Base-by-base conservation (phyloP, 2,329 filamentous ascomycete genomes). In the Cryphonectria nitschkei region DNA sequence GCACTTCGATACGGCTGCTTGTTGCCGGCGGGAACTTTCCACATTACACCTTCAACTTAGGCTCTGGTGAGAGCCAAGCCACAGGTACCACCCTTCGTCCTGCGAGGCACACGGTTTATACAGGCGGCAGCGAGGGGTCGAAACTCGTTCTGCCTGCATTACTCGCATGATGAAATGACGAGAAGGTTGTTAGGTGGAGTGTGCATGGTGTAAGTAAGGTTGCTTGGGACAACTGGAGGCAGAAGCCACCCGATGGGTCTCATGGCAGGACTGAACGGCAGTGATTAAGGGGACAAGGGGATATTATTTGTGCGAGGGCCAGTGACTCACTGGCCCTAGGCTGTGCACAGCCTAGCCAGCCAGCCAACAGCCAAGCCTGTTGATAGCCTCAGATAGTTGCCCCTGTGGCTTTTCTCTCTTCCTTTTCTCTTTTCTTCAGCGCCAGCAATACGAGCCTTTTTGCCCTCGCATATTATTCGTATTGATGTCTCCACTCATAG, bases 1-100 rank as follows among this genome's bases (percentile, higher is more conserved):
- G 75, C 1, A 73, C 74, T n/a, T 52, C 64, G 3, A 73, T 77
- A 26, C 62, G 77, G 43, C 39, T 78, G 11, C 39, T 76, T 1
- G 62, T 77, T 32, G 75, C 76, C 0, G 76, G 76, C 11, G 76
- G 74, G 1, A 73, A 68, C 5, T 76, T 75, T 41, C 76, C 75
- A 5, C 65, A 68, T 14, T 74, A 72, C 22, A 52, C 68, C 1
- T 65, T 68, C 13, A 76, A 76, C 46, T 58, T 75, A 9, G 75
- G 76, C 14, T 72, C 74, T 0, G 75, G 70, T 1, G 75, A 76
- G 67, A 69, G 68, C 19, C 71, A 69, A n/a, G 74, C 62, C 0
- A 74, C 74, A 0, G 74, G 71, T 0, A 74, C 68, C 6, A 63
- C 54, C 26, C 43, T 74, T 26, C 67, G 66, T 37, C 64, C 67